phyloP scores from a whole-genome alignment of 192 early-diverging fungal species.

The Powellomyces hirtus region DNA sequence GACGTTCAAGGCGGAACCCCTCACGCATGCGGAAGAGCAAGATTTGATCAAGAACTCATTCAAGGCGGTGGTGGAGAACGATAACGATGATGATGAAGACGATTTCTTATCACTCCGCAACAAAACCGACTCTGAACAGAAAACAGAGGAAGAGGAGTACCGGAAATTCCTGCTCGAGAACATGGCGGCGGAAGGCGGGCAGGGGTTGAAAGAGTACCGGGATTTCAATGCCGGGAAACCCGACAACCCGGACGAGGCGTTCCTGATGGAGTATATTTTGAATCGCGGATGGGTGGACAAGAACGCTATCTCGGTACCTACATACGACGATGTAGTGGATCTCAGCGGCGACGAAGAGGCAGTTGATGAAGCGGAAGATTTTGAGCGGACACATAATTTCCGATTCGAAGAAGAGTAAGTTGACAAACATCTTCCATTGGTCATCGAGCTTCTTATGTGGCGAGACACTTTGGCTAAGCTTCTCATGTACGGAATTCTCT shows the following conservation, averaged over 20 bases:
- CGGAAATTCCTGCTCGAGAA: constrained; percentile 81
- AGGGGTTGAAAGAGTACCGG: constrained; percentile 64
- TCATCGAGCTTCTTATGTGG: too few species aligned
- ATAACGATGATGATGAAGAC: constrained; percentile 57
- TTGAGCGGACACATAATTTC: constrained; percentile 91
- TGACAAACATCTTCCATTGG: too few species aligned
- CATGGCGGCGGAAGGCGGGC: constrained; percentile 57
- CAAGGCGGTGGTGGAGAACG: constrained; percentile 36
- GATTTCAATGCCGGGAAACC: constrained; percentile 11
- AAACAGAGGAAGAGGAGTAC: constrained; percentile 86
- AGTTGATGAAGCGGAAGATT: constrained; percentile 79
- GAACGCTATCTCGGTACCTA: constrained; percentile 53
- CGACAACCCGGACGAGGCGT: constrained; percentile 56
- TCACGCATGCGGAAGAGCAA: constrained; percentile 85
- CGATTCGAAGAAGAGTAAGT: constrained; percentile 83
- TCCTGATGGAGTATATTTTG: constrained; percentile 86
- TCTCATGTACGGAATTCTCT: background rate
- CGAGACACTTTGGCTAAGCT: too few species aligned
- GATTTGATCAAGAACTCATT: constrained; percentile 71
- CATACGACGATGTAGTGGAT: constrained; percentile 72
- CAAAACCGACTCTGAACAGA: constrained; percentile 74
- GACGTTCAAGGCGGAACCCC: constrained; percentile 19
- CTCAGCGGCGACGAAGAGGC: constrained; percentile 68
- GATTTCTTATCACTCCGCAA: constrained; percentile 71
- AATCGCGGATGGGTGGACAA: constrained; percentile 95